Percentiles rank a stretch among this genome's conserved stretches.
phyloP scores from a whole-genome alignment of 1,139 yeast species.

The Candida sojae region DNA sequence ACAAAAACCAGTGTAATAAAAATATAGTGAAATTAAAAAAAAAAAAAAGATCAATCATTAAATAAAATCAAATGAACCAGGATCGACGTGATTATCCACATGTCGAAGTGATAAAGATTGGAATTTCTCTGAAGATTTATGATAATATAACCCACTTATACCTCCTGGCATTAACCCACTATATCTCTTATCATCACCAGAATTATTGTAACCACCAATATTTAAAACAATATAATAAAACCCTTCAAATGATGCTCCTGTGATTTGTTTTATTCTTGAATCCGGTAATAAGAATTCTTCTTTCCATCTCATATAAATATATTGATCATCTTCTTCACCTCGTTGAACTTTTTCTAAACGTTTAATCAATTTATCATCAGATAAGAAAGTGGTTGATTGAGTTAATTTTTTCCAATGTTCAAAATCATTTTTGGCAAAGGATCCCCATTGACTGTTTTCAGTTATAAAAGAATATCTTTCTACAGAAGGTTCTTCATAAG shows the following conservation, averaged over 20 bases:
- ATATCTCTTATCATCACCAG: conserved; percentile 1
- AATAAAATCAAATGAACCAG: conserved; percentile 14
- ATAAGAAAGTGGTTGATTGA: conserved; percentile 27
- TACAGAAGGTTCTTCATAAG: conserved; percentile 15
- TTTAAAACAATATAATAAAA: conserved; percentile 86
- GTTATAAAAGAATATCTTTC: conserved; percentile 40
- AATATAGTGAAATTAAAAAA: background rate
- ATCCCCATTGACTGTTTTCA: conserved; percentile 55
- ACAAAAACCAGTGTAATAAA: background rate
- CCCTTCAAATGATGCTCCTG: conserved; percentile 91
- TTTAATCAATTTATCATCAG: conserved; percentile 26
- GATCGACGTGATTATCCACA: conserved; percentile 32
- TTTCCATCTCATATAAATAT: conserved; percentile 92
- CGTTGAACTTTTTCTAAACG: conserved; percentile 32
- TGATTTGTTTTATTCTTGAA: conserved; percentile 61
- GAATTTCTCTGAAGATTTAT: conserved; percentile 72
- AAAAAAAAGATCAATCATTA: background rate
- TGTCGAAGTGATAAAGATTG: conserved; percentile 50
- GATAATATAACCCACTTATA: conserved; percentile 80
- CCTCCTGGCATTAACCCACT: conserved; percentile 46
- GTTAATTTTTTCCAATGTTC: conserved; percentile 87
- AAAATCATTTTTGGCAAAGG: conserved; percentile 67
- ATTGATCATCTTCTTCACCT: conserved; percentile 34
- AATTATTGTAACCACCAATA: conserved; percentile 46
- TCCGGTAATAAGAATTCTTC: conserved; percentile 86